Percentiles rank a stretch among this genome's conserved stretches.
Conservation (phyloP, 1,284 basidiomycete species). For the Apiotrichum akiyoshidainum region DNA sequence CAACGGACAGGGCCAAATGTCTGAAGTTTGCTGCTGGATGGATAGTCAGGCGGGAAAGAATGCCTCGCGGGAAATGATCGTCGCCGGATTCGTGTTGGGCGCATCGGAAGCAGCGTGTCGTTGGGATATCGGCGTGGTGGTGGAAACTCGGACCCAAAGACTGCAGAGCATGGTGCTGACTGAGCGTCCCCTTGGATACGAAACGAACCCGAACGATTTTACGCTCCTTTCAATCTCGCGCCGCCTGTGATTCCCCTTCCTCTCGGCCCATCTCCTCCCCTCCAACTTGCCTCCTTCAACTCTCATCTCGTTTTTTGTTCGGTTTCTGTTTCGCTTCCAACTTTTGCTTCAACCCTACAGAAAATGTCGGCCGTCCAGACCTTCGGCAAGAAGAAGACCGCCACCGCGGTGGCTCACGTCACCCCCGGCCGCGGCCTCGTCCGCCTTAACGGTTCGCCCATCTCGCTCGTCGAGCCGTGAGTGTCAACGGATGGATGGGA, state of each 20-base stretch:
- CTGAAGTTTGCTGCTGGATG: no score
- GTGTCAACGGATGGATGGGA: slow-evolving; percentile 20
- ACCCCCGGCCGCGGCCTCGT: slow-evolving; percentile 96
- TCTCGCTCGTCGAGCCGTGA: slow-evolving; percentile 83
- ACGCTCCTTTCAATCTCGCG: neutral
- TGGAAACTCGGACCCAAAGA: neutral
- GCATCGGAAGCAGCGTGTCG: neutral
- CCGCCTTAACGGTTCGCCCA: slow-evolving; percentile 94
- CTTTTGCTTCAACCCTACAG: slow-evolving; percentile 18
- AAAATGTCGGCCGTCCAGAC: slow-evolving; percentile 72
- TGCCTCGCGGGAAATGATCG: no score
- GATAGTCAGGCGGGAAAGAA: no score
- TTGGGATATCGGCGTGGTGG: neutral
- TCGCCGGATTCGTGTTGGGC: neutral
- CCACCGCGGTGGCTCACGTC: slow-evolving; percentile 92
- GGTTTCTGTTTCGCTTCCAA: neutral
- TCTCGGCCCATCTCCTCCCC: neutral
- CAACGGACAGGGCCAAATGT: no score
- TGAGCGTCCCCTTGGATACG: neutral
- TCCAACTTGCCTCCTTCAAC: neutral
- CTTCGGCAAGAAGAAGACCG: slow-evolving; percentile 99
- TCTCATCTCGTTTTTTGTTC: neutral
- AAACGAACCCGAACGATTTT: neutral
- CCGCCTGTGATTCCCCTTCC: neutral
- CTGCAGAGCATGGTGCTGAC: neutral